A percentile compares a stretch with the other conserved stretches of the same genome.
These are phyloP conservation scores for Rhizopus sp. DNA, from an alignment of 371 early-diverging fungal species.

Conservation along the genomic window DNA sequence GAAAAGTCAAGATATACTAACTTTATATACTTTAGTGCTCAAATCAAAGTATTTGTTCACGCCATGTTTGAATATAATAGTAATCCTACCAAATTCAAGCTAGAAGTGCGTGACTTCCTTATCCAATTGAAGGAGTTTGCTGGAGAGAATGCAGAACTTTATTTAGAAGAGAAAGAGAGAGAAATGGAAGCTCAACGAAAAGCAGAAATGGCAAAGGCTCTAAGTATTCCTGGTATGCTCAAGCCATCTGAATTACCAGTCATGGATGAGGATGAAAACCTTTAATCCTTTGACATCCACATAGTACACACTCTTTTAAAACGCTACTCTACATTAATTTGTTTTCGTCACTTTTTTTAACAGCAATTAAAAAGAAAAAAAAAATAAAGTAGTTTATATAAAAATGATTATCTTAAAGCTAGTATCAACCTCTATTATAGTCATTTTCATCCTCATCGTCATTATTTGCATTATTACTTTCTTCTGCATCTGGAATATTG, in stretches of 20 bases:
- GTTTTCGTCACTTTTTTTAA: background rate
- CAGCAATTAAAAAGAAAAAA: background rate
- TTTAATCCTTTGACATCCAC: constrained; percentile 20
- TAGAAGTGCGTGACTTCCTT: constrained; percentile 95
- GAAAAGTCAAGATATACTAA: background rate
- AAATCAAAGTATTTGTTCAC: constrained; percentile 85
- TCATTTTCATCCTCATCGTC: constrained; percentile 8
- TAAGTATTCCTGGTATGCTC: constrained; percentile 94
- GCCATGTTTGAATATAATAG: constrained; percentile 84
- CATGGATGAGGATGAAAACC: constrained; percentile 67
- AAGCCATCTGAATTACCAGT: constrained; percentile 88
- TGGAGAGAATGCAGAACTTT: constrained; percentile 90
- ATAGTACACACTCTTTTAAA: background rate
- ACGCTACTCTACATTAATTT: background rate
- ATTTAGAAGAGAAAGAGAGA: constrained; percentile 91
- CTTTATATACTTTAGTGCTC: constrained; percentile 54
- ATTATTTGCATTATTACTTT: constrained; percentile 12
- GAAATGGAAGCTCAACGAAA: constrained; percentile 80
- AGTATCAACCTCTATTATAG: constrained; percentile 11
- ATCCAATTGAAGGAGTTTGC: constrained; percentile 95
- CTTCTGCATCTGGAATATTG: constrained; percentile 59
- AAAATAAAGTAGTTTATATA: background rate
- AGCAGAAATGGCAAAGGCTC: constrained; percentile 81
- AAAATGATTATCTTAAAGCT: background rate
- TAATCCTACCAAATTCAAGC: constrained; percentile 83